A percentile compares a stretch with the other conserved stretches of the same genome.
Evolutionary conservation across 495 filamentous ascomycete genomes (phyloP).

Genomic region (Aspergillus homomorphus): DNA sequence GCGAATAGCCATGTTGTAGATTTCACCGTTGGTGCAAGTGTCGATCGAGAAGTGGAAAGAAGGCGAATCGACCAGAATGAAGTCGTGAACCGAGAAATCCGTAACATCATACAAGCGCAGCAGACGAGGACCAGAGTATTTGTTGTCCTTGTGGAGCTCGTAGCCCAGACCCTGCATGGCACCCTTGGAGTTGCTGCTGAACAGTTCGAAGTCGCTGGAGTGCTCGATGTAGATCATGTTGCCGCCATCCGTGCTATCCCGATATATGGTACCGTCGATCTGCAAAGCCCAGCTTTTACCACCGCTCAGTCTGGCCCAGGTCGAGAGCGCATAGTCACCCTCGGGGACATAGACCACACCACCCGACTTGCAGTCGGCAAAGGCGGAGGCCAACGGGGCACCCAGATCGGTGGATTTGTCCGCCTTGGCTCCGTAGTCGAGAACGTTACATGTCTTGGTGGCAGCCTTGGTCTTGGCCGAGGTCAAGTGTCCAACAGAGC

Average conservation of each 20-base stretch:
- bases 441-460: slow-evolving; percentile 45
- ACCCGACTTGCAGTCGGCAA: slow-evolving; percentile 39
- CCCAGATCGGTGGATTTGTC: slow-evolving; percentile 48
- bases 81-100: slow-evolving; percentile 50
- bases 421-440: slow-evolving; percentile 49
- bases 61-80: slow-evolving; percentile 51
- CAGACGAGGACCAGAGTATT: slow-evolving; percentile 30
- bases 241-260: slow-evolving; percentile 41
- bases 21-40: slow-evolving; percentile 45
- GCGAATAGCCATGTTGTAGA: slow-evolving; percentile 54
- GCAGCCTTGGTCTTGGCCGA: slow-evolving; percentile 28
- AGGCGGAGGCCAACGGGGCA: slow-evolving; percentile 44
- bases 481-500: slow-evolving; percentile 44
- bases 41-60: slow-evolving; percentile 49
- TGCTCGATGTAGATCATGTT: slow-evolving; percentile 52
- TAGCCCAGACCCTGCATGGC: slow-evolving; percentile 54
- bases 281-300: slow-evolving; percentile 43
- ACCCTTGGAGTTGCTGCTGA: slow-evolving; percentile 43
- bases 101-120: slow-evolving; percentile 39
- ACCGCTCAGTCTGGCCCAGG: slow-evolving; percentile 36
- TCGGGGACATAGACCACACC: slow-evolving; percentile 37
- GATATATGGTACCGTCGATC: slow-evolving; percentile 49
- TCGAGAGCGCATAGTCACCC: slow-evolving; percentile 33
- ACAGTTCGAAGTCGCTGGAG: slow-evolving; percentile 50
- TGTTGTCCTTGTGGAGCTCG: slow-evolving; percentile 29